Percentiles rank a stretch among this genome's conserved stretches.
Evolutionary conservation across 2,329 filamentous ascomycete species (phyloP).

Genomic region (Cladosporium cucumerinum): DNA sequence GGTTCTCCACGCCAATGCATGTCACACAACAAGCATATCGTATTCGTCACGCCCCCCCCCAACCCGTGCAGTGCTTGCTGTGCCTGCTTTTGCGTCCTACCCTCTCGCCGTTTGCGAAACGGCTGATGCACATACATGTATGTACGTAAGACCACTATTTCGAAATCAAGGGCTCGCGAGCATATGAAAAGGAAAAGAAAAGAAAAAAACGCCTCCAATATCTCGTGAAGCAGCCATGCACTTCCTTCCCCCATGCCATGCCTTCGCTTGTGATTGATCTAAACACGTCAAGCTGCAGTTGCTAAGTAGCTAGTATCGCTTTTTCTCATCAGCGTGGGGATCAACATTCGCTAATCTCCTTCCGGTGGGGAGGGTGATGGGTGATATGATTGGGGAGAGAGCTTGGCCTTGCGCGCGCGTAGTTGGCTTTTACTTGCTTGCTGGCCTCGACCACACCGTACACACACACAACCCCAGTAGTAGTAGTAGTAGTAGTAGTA

Average conservation of each 20-base stretch:
- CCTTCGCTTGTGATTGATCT: not conserved
- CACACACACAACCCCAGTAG: not conserved
- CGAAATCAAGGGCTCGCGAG: not conserved
- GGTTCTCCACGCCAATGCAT: conserved; percentile 1
- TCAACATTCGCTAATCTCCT: not conserved
- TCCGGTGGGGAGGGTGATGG: not conserved
- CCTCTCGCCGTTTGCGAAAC: not conserved
- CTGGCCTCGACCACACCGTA: not conserved
- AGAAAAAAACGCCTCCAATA: not conserved
- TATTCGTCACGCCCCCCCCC: not conserved
- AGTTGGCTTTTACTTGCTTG: not conserved
- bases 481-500: not conserved
- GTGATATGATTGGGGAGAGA: not conserved
- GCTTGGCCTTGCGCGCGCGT: not conserved
- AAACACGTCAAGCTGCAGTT: not conserved
- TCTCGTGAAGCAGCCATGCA: not conserved
- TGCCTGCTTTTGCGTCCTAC: not conserved
- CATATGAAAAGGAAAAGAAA: no score
- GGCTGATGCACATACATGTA: not conserved
- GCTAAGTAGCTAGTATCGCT: not conserved
- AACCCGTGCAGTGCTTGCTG: no score
- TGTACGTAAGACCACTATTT: not conserved
- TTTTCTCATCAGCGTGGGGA: not conserved
- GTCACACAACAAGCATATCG: not conserved
- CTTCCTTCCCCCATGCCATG: not conserved